Evolutionary conservation across 306 rosid genomes (phyloP).

Genomic region (Neltuma alba): DNA sequence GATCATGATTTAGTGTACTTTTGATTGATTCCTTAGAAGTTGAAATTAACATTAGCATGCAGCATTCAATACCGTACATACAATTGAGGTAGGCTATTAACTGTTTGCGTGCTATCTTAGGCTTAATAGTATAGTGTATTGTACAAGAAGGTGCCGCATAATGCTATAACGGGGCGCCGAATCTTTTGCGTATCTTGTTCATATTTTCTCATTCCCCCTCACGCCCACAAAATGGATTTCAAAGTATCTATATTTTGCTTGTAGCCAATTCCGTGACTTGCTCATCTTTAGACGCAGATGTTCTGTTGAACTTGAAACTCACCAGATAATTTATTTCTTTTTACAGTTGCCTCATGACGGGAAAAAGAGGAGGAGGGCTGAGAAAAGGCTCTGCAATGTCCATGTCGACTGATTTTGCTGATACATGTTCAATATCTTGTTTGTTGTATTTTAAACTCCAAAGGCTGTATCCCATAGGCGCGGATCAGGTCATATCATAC

Average conservation of each 20-base stretch:
- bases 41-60: neutral
- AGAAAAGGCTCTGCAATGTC: constrained; percentile 54
- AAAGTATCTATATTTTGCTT: neutral
- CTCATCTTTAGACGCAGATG: neutral
- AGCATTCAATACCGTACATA: neutral
- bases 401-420: constrained; percentile 35
- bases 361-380: constrained; percentile 57
- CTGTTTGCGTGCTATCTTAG: neutral
- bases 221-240: neutral
- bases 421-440: constrained; percentile 21
- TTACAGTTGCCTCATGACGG: constrained; percentile 48
- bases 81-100: neutral
- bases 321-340: neutral
- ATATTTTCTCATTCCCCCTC: neutral
- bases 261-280: neutral
- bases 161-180: neutral
- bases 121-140: neutral
- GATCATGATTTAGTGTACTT: neutral
- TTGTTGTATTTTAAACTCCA: constrained; percentile 31
- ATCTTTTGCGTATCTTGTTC: neutral
- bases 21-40: neutral
- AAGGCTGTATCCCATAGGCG: constrained; percentile 1
- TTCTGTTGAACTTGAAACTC: constrained; percentile 13
- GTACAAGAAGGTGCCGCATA: neutral
- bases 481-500: neutral